Percentiles rank a stretch among this genome's conserved stretches.
These are phyloP conservation scores for Papilionanthe hybrid DNA, from an alignment of 116 monocot genomes.

Conservation along the genomic window DNA sequence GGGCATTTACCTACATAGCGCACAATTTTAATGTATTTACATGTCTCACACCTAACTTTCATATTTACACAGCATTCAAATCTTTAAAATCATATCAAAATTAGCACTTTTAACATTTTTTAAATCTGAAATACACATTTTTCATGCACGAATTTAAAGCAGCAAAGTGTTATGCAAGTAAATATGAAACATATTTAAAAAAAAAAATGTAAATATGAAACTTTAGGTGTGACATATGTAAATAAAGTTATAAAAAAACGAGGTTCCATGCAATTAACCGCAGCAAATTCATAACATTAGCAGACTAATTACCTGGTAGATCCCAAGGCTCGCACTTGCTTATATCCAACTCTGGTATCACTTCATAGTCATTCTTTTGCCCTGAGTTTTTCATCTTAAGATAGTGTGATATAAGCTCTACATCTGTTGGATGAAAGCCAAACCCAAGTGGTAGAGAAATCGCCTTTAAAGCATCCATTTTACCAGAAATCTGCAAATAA, in stretches of 20 bases:
- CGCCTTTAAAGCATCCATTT: constrained; percentile 44
- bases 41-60: too few relatives aligned
- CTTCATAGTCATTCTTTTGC: constrained; percentile 36
- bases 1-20: too few relatives aligned
- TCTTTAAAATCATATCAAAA: too few relatives aligned
- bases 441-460: constrained; percentile 58
- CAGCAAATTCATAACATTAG: not conserved
- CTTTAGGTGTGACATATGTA: too few relatives aligned
- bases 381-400: constrained; percentile 63
- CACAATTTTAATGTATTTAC: too few relatives aligned
- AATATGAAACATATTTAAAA: too few relatives aligned
- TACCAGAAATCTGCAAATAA: not conserved
- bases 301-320: constrained; percentile 50
- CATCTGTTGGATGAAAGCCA: constrained; percentile 84
- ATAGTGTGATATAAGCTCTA: constrained; percentile 72
- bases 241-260: not conserved
- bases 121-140: too few relatives aligned
- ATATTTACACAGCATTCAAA: too few relatives aligned
- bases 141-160: too few relatives aligned
- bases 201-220: too few relatives aligned
- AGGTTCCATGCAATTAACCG: not conserved
- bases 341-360: constrained; percentile 80
- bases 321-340: constrained; percentile 89
- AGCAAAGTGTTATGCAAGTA: too few relatives aligned
- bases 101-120: too few relatives aligned